phyloP scores from a whole-genome alignment of 176 grass and related monocot species.

The Triticum turgidum region DNA sequence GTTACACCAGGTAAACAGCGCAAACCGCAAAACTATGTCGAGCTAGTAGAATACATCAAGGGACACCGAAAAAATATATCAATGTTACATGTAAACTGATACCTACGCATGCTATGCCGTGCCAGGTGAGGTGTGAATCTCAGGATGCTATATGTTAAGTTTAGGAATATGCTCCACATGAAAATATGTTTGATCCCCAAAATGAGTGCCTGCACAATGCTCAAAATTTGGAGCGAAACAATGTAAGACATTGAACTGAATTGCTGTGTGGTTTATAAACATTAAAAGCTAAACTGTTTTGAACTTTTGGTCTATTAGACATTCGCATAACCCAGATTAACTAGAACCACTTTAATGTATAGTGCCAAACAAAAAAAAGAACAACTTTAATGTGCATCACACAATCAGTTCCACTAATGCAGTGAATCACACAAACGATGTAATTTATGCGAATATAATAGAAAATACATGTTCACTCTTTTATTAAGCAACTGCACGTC shows the following conservation, averaged over 20 bases:
- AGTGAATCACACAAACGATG: conserved; percentile 6
- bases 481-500: neutral
- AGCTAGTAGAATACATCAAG: conserved; percentile 31
- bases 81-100: conserved; percentile 23
- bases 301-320: conserved; percentile 15
- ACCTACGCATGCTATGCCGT: conserved; percentile 15
- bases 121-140: conserved; percentile 11
- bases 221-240: conserved; percentile 9
- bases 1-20: conserved; percentile 12
- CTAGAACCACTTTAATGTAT: neutral
- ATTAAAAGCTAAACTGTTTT: conserved; percentile 16
- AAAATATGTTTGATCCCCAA: conserved; percentile 25
- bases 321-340: neutral
- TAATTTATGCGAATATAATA: neutral
- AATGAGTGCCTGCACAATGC: conserved; percentile 33
- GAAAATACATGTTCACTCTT: conserved; percentile 8
- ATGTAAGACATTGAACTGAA: neutral
- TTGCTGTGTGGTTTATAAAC: conserved; percentile 6
- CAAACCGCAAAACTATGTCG: conserved; percentile 22
- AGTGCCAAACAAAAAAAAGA: too few species aligned
- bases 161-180: conserved; percentile 21
- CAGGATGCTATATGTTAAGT: conserved; percentile 6
- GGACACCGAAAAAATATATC: neutral
- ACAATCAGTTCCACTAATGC: neutral
- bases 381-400: neutral